These are phyloP conservation scores for Angomonas deanei DNA, from an alignment of 208 protist species.

Conservation along the genomic window DNA sequence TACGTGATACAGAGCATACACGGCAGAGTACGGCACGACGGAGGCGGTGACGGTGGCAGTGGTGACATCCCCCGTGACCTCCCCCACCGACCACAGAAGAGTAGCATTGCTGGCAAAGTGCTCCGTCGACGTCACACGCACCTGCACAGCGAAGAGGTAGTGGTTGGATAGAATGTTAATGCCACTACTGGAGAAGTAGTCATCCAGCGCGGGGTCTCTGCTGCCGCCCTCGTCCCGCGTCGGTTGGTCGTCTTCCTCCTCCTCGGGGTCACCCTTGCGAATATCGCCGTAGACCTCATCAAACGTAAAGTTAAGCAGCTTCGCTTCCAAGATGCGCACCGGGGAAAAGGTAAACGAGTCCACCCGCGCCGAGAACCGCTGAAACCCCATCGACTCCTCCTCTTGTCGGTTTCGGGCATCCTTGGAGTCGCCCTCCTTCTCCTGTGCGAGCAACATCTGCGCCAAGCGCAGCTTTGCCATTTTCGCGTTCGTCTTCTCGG, in stretches of 20 bases:
- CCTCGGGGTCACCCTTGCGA: too few relatives aligned
- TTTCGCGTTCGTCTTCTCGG: background rate
- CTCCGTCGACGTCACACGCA: slow-evolving; percentile 17
- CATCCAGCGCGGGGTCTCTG: background rate
- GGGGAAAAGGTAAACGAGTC: slow-evolving; percentile 6
- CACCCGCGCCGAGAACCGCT: slow-evolving; percentile 13
- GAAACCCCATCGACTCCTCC: background rate
- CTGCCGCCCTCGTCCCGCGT: background rate
- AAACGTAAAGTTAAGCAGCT: background rate
- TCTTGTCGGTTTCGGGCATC: background rate
- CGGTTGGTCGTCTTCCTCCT: background rate
- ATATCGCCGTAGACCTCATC: background rate
- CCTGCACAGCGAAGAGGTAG: background rate
- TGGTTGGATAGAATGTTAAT: slow-evolving; percentile 1
- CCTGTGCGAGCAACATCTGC: background rate
- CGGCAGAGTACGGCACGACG: slow-evolving; percentile 11
- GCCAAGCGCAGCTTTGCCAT: background rate
- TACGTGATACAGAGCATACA: slow-evolving; percentile 23
- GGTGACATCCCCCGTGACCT: slow-evolving; percentile 20
- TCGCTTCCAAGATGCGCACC: background rate
- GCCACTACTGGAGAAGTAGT: background rate
- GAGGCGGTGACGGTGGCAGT: slow-evolving; percentile 21
- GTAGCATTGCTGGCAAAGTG: slow-evolving; percentile 18
- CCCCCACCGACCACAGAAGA: slow-evolving; percentile 24
- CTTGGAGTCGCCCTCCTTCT: background rate